These are phyloP conservation scores for Trichoderma citrinoviride DNA, from an alignment of 2,329 filamentous ascomycete genomes.

Conservation along the genomic window DNA sequence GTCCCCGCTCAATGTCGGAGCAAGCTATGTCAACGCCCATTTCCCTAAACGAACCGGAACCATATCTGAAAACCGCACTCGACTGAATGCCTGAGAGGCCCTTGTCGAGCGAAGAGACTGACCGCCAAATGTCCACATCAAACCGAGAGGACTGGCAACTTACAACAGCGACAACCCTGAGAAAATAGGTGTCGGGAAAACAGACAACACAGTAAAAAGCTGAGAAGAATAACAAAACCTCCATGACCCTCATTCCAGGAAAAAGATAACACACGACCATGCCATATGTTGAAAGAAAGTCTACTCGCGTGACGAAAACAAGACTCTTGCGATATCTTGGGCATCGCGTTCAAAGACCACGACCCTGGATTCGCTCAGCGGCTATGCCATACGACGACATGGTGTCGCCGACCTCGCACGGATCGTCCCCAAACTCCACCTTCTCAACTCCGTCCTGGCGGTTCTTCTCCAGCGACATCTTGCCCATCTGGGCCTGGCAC, in stretches of 20 bases:
- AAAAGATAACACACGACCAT: too few relatives aligned
- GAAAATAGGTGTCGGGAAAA: neutral
- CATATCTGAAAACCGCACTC: too few relatives aligned
- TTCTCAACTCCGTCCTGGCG: constrained; percentile 36
- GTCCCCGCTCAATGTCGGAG: neutral
- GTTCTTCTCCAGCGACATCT: constrained; percentile 40
- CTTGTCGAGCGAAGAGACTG: neutral
- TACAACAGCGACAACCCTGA: neutral
- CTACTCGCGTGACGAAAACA: too few relatives aligned
- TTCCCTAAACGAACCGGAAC: neutral
- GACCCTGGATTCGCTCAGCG: constrained; percentile 34
- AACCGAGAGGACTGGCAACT: neutral
- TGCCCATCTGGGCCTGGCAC: constrained; percentile 52
- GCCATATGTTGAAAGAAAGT: too few relatives aligned
- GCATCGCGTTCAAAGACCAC: constrained; percentile 28
- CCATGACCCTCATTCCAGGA: neutral
- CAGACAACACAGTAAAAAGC: neutral
- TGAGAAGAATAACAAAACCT: neutral
- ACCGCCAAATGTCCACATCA: neutral
- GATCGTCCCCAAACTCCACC: constrained; percentile 40
- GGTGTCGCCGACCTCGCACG: constrained; percentile 38
- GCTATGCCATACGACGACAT: constrained; percentile 35
- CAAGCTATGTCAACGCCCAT: neutral
- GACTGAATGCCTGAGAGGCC: neutral
- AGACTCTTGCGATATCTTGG: too few relatives aligned